Evolutionary conservation across 2,329 filamentous ascomycete species (phyloP), one percentile per base, ranked within the genome.

Genomic region (Alternaria metachromatica): DNA sequence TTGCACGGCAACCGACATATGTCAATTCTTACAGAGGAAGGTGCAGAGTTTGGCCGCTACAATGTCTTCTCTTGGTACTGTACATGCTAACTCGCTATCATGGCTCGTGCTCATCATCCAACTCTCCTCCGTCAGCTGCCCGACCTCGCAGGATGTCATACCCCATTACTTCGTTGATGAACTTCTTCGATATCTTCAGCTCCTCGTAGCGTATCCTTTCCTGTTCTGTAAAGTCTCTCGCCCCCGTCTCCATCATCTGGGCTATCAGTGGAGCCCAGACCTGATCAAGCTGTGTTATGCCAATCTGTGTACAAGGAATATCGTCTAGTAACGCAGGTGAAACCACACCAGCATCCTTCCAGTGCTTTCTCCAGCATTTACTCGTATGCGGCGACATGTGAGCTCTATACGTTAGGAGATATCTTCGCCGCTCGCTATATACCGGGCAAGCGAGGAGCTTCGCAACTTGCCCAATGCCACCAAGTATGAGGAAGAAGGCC

Each of bases 101-200:
- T 51, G 26, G 20, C 26, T 69, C 71, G 11, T 69, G 57, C 25
- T 70, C 75, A 46, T 73, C 72, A 28, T 75, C 74, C 21, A 62
- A 66, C 48, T 72, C 70, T 53, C 74, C 70, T 21, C 66, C 75
- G 50, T 75, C 70, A 3, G 68, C 67, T 25, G 70, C 70, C 15
- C 70, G 69, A 28, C 76, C 76, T 49, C 68, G 71, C 65, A 79
- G 60, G 26, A 79, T 73, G 64, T 80, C 76, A 56, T 79, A 79
- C 3, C 77, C 78, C 72, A 79, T 76, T 6, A 79, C 62, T 54
- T 78, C 76, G 62, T 78, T 79, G 33, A 80, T 70, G 58, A 76
- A 80, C 58, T 76, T 75, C 53, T 66, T 72, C 55, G 73, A 74
- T 6, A 58, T 49, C 60, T 62, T 67, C 53, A 79, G 61, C 33